These are phyloP conservation scores for Brettanomyces nanus DNA, from an alignment of 805 yeast species.

Conservation along the genomic window DNA sequence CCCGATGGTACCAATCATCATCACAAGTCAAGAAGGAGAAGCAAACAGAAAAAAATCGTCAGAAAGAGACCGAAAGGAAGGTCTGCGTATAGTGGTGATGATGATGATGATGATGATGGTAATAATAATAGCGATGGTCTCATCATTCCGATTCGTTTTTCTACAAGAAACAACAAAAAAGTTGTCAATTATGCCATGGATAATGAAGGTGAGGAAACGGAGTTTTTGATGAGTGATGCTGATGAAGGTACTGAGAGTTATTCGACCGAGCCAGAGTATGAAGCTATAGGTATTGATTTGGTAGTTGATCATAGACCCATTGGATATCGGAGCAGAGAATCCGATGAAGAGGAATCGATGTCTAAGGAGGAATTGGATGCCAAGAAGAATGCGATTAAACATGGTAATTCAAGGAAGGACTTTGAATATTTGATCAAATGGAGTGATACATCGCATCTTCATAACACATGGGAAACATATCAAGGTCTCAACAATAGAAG, in stretches of 20 bases:
- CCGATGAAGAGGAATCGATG: constrained; percentile 7
- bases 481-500: constrained; percentile 33
- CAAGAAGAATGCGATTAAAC: constrained; percentile 8
- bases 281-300: constrained; percentile 24
- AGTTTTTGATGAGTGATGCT: constrained; percentile 38
- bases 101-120: too few relatives aligned
- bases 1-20: constrained; percentile 14
- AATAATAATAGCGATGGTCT: too few relatives aligned
- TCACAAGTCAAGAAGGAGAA: neutral
- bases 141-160: constrained; percentile 52
- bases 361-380: constrained; percentile 17
- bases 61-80: constrained; percentile 30
- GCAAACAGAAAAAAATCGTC: neutral
- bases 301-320: constrained; percentile 49
- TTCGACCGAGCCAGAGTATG: constrained; percentile 10
- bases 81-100: constrained; percentile 19
- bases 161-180: constrained; percentile 57
- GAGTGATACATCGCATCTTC: constrained; percentile 82
- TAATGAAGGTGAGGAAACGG: constrained; percentile 50
- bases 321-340: constrained; percentile 16
- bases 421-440: constrained; percentile 70
- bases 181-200: constrained; percentile 71
- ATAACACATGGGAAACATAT: constrained; percentile 89
- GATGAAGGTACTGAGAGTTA: constrained; percentile 20
- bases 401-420: constrained; percentile 45